Evolutionary conservation across 352 stramenopile genomes (phyloP).

Genomic region (Thalassiosira livingstoniorum): DNA sequence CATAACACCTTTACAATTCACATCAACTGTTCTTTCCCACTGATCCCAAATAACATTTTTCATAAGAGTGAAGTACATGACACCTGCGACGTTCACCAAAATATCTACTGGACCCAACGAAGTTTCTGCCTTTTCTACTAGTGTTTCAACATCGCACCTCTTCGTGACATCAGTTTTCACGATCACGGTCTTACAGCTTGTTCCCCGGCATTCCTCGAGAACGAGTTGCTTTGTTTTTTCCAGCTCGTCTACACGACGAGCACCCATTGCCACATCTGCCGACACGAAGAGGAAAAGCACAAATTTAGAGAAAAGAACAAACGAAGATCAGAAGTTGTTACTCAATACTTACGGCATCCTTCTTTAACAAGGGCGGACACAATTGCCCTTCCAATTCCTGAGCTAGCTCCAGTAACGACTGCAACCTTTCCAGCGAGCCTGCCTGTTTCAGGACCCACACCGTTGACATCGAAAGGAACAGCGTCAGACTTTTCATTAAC

Average conservation of each 20-base stretch:
- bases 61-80: conserved; percentile 93
- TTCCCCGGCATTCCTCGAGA: conserved; percentile 32
- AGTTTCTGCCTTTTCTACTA: conserved; percentile 53
- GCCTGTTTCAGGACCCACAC: conserved; percentile 16
- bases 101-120: conserved; percentile 88
- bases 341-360: no score
- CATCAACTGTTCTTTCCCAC: conserved; percentile 92
- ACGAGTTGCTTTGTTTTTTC: conserved; percentile 39
- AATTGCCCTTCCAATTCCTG: conserved; percentile 50
- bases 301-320: no score
- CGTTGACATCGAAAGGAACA: conserved; percentile 28
- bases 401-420: conserved; percentile 47
- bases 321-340: no score
- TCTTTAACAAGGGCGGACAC: conserved; percentile 37
- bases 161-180: conserved; percentile 66
- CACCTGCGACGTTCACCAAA: conserved; percentile 91
- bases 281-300: no score
- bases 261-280: conserved; percentile 55
- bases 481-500: neutral
- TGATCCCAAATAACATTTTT: conserved; percentile 91
- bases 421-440: conserved; percentile 43
- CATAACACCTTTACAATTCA: conserved; percentile 93
- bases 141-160: conserved; percentile 47
- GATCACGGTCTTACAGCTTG: conserved; percentile 36
- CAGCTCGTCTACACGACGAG: conserved; percentile 42